These are phyloP conservation scores for Phaffia australis DNA, from an alignment of 768 basidiomycete species.

Conservation along the genomic window DNA sequence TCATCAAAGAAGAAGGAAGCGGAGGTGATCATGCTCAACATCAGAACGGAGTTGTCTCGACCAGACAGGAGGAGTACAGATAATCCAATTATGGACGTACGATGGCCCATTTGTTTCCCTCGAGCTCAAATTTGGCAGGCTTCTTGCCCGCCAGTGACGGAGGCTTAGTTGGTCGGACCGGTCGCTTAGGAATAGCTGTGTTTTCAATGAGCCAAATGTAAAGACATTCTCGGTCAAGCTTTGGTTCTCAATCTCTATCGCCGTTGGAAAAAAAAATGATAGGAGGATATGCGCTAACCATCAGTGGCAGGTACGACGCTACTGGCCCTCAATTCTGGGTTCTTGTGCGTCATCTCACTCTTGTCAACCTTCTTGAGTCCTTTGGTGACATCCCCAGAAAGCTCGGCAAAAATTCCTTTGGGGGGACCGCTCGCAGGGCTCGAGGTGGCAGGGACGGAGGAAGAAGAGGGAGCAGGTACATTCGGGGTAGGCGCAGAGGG, in stretches of 20 bases:
- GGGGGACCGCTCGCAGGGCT: constrained; percentile 49
- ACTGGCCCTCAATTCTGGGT: constrained; percentile 63
- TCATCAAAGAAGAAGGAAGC: background rate
- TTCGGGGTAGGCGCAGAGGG: constrained; percentile 25
- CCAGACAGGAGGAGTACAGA: background rate
- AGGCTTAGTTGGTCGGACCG: constrained; percentile 73
- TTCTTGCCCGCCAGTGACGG: constrained; percentile 74
- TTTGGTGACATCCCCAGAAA: constrained; percentile 83
- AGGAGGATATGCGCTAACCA: background rate
- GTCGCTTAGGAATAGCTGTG: constrained; percentile 37
- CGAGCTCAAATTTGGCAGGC: constrained; percentile 74
- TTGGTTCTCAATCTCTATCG: background rate
- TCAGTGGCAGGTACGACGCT: constrained; percentile 44
- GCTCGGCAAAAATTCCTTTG: constrained; percentile 69
- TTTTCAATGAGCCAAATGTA: constrained; percentile 40
- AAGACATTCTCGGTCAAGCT: background rate
- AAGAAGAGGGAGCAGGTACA: constrained; percentile 32
- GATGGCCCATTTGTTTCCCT: constrained; percentile 88
- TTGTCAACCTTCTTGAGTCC: constrained; percentile 85
- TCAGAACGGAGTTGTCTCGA: constrained; percentile 33
- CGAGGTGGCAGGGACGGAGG: constrained; percentile 32
- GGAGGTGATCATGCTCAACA: constrained; percentile 2
- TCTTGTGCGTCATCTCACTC: constrained; percentile 98
- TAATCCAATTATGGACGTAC: constrained; percentile 41
- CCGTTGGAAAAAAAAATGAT: background rate